Conservation (phyloP, 495 filamentous ascomycete species). For the Polyplosphaeria fusca region DNA sequence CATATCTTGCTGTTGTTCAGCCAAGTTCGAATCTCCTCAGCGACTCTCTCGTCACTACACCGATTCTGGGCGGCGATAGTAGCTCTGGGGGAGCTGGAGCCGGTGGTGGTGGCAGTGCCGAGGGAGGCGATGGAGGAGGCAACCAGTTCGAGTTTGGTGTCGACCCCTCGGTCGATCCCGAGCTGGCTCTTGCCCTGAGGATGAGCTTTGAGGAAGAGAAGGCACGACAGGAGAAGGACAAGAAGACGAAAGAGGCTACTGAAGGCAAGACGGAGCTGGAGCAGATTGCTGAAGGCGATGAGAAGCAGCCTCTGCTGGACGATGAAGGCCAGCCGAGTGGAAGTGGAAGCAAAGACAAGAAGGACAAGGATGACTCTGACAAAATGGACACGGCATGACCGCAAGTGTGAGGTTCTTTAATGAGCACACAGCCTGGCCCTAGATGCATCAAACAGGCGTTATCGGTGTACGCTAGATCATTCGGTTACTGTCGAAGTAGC, state of each 20-base stretch:
- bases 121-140: conserved; percentile 56
- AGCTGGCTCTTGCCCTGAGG: conserved; percentile 88
- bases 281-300: conserved; percentile 77
- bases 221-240: conserved; percentile 80
- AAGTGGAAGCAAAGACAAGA: conserved; percentile 51
- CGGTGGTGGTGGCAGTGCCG: conserved; percentile 44
- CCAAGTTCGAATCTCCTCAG: conserved; percentile 87
- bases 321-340: conserved; percentile 67
- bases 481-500: too few relatives aligned
- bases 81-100: conserved; percentile 46
- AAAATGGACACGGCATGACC: conserved; percentile 82
- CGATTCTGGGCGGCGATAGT: conserved; percentile 80
- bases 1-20: conserved; percentile 83
- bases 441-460: conserved; percentile 25
- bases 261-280: conserved; percentile 69
- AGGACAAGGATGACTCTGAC: conserved; percentile 64
- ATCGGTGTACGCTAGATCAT: conserved; percentile 4
- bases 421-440: background rate
- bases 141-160: conserved; percentile 66
- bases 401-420: background rate
- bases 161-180: conserved; percentile 80
- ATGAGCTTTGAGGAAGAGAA: conserved; percentile 99
- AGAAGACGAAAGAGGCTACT: conserved; percentile 69
- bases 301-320: conserved; percentile 62
- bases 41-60: conserved; percentile 86